Base-by-base conservation (phyloP, 2,329 filamentous ascomycete genomes). In the Colletotrichum sp. region DNA sequence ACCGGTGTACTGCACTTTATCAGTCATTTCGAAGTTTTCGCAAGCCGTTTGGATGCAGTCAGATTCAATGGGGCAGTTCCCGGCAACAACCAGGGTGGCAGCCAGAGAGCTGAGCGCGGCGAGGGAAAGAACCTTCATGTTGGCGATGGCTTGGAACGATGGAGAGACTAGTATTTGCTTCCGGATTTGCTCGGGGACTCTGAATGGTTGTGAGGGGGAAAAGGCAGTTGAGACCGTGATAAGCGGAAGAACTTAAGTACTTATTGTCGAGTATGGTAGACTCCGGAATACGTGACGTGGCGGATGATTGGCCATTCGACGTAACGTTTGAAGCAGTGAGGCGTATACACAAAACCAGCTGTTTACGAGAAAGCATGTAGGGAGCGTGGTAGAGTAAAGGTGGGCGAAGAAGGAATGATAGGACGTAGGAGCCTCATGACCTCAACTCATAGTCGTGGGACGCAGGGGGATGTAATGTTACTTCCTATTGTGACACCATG, bases 321-420 rank as follows among this genome's bases (percentile, higher is more conserved):
- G 12, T 24, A 52, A 52, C 12, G 12, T 52, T 21, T 52, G n/a
- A 52, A 52, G n/a, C 44, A 52, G 44, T 2, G 8, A 52, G 44
- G 44, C 0, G 44, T 0, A 52, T 0, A 13, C 0, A 52, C 0
- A 52, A 21, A 52, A 24, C 6, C 0, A 0, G 2, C 0, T 13
- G 0, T 4, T 52, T 8, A 8, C n/a, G n/a, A 52, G n/a, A 24
- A 52, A 13, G n/a, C 0, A 52, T 52, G 44, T 5, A 13, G 44
- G 44, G 44, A 2, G 44, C 10, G 10, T 13, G 0, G 0, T 21
- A 21, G n/a, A 2, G 44, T 0, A 52, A 1, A 52, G n/a, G 6
- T 21, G 44, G 0, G 10, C 44, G 10, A 13, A 21, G 10, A 52
- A 12, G 44, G 6, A 52, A 52, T 13, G 10, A 52, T 52, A 52